A percentile compares a stretch with the other conserved stretches of the same genome.
phyloP scores from a whole-genome alignment of 2,329 filamentous ascomycete genomes.

The Celoporthe dispersa region DNA sequence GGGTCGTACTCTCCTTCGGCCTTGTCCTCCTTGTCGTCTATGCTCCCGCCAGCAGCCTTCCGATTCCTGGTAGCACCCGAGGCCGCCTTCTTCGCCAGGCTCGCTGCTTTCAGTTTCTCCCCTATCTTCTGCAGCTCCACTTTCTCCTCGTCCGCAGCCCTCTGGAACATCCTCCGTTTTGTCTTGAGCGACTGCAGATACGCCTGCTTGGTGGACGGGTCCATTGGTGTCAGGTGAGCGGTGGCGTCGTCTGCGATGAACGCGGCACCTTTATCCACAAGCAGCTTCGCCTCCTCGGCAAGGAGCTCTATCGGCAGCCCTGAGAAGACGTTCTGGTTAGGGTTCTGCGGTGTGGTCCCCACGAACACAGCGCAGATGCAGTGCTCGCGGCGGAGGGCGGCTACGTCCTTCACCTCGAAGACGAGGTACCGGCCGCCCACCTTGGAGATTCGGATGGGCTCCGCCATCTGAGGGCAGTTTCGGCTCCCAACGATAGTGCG shows the following conservation, averaged over 20 bases:
- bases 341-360: slow-evolving; percentile 87
- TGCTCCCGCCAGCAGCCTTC: neutral
- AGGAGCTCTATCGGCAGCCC: slow-evolving; percentile 88
- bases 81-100: slow-evolving; percentile 11
- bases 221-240: slow-evolving; percentile 67
- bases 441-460: slow-evolving; percentile 78
- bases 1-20: slow-evolving; percentile 6
- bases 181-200: slow-evolving; percentile 65
- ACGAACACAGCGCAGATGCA: slow-evolving; percentile 85
- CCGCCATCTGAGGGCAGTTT: slow-evolving; percentile 32
- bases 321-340: slow-evolving; percentile 93
- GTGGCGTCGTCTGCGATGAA: slow-evolving; percentile 80
- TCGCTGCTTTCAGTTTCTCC: slow-evolving; percentile 23
- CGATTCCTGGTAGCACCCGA: neutral
- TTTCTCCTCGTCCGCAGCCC: slow-evolving; percentile 45
- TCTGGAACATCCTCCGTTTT: slow-evolving; percentile 48
- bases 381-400: slow-evolving; percentile 76
- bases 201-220: slow-evolving; percentile 59
- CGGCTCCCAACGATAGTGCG: slow-evolving; percentile 6
- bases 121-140: slow-evolving; percentile 39
- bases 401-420: slow-evolving; percentile 83
- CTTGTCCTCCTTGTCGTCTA: neutral
- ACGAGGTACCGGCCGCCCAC: slow-evolving; percentile 83
- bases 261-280: slow-evolving; percentile 77
- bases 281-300: slow-evolving; percentile 82